Base-by-base conservation (phyloP, 2,329 filamentous ascomycete species). In the Davidsoniella eucalypti region DNA sequence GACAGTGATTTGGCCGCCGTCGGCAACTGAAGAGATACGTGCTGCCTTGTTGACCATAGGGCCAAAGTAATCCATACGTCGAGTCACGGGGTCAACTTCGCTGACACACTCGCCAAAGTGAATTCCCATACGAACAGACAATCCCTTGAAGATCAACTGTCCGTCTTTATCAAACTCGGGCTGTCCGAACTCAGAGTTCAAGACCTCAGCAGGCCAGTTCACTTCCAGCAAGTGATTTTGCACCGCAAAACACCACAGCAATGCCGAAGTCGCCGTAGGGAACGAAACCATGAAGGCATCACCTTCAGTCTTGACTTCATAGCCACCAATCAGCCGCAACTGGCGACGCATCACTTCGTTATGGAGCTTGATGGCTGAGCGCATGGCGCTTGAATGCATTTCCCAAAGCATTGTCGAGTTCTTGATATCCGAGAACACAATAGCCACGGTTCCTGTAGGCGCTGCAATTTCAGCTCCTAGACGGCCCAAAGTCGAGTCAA, bases 251-350 rank as follows among this genome's bases (percentile, higher is more conserved):
- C 84, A 93, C 92, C 92, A 98, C 6, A 98, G 73, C 45, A 98
- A 68, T 4, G 92, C 92, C 7, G 88, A 92, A 1, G 92, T 96
- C 2, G 92, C 87, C 0, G 92, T 96, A 1, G 88, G 86, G 65
- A 98, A 98, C 8, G 90, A 94, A 29, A 98, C 92, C 88, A 98
- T 96, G 61, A 98, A 98, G 7, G 92, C 92, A 66, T 98, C 92
- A 57, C 92, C 92, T 85, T 98, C 92, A 16, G 92, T 98, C 72
- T 98, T 98, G 64, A 98, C 92, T 67, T 98, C 92, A 61, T 95
- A 98, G 1, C 92, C 92, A 60, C 92, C 92, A 58, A 95, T 93
- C 55, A 88, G 82, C 47, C 92, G 81, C 57, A 98, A 70, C 62
- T 96, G 90, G 51, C 92, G 78, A 57, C 92, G 83, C 82, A 98